Conservation (phyloP, 345 rosid genomes). For the Eucalyptus regnans region DNA sequence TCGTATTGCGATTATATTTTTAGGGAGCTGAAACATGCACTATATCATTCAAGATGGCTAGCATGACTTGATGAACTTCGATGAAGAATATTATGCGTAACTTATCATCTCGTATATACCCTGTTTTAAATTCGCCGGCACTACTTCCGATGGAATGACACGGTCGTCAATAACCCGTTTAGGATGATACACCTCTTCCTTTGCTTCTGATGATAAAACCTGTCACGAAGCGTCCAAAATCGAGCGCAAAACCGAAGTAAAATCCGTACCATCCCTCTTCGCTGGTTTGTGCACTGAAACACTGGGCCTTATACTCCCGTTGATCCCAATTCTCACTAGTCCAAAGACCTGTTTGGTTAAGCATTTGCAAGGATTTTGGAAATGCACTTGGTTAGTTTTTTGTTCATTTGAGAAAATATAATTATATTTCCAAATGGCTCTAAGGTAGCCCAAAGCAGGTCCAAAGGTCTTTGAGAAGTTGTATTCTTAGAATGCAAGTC, state of each 20-base stretch:
- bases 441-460: too few species aligned
- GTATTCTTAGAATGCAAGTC: too few species aligned
- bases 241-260: neutral
- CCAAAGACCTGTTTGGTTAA: too few species aligned
- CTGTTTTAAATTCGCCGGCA: neutral
- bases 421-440: too few species aligned
- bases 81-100: neutral
- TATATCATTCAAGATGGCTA: neutral
- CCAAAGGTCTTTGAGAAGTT: fast-evolving
- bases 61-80: neutral
- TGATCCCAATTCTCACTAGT: neutral
- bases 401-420: too few species aligned
- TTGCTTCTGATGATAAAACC: neutral
- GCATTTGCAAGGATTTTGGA: too few species aligned
- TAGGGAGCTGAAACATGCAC: neutral
- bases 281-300: neutral
- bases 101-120: neutral
- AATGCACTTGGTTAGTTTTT: too few species aligned
- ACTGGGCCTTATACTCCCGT: neutral
- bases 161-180: neutral
- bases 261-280: neutral
- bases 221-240: neutral
- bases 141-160: neutral
- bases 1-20: neutral
- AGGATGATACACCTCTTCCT: neutral